Evolutionary conservation across 257 asterid species (phyloP).

Genomic region (Gentiana dahurica): DNA sequence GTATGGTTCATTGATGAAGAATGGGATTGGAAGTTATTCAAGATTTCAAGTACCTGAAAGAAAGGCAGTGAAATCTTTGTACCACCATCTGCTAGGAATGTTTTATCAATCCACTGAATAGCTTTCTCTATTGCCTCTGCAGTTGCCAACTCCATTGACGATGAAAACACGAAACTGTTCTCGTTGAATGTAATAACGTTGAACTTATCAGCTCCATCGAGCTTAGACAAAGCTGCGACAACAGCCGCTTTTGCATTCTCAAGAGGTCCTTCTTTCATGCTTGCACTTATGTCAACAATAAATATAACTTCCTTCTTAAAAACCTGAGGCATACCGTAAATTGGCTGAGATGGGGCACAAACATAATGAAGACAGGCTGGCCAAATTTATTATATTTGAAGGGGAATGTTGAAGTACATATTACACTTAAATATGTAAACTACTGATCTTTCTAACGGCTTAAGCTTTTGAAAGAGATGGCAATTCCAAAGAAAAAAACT

Average conservation of each 20-base stretch:
- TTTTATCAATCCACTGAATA: constrained; percentile 44
- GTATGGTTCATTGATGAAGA: no score
- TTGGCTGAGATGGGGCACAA: not conserved
- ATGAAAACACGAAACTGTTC: constrained; percentile 31
- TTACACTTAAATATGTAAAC: no score
- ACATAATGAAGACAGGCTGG: not conserved
- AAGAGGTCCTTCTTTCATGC: constrained; percentile 67
- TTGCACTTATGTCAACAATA: constrained; percentile 61
- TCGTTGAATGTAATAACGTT: constrained; percentile 60
- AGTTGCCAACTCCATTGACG: constrained; percentile 41
- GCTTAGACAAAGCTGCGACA: constrained; percentile 41
- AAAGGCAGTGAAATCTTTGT: constrained; percentile 52
- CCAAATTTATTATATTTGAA: no score
- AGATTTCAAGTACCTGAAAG: constrained; percentile 35
- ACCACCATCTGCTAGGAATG: constrained; percentile 52
- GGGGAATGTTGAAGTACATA: no score
- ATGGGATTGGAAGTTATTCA: no score
- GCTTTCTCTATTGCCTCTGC: constrained; percentile 37
- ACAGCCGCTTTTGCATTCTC: constrained; percentile 53
- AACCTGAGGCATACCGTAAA: constrained; percentile 27
- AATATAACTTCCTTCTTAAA: constrained; percentile 65
- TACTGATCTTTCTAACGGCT: no score
- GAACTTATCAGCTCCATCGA: constrained; percentile 48
- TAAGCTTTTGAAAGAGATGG: no score
- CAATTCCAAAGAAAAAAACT: no score